Base-by-base conservation (phyloP, 2,329 filamentous ascomycete genomes). In the Trichophaea hybrida region DNA sequence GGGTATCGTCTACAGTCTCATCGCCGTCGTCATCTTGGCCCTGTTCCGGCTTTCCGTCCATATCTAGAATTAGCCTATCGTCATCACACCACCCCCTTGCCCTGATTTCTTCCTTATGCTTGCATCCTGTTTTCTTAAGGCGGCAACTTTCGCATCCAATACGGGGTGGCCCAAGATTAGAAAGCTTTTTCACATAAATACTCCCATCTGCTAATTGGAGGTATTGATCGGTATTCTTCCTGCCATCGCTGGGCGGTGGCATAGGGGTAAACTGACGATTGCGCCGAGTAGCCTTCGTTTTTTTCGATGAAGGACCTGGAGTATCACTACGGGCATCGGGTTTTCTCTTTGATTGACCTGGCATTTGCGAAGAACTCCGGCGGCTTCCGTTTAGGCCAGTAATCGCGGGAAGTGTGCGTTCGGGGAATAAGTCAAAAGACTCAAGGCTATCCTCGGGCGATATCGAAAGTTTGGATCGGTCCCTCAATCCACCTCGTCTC, bases 81-180 rank as follows among this genome's bases (percentile, higher is more conserved):
- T 63, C 51, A 52, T 59, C 31, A 37, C 35, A 44, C 56, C 56
- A 17, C 13, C 50, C 50, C 8, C 50, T 12, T n/a, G 50, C 50
- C 5, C 50, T 31, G 24, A 65, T 65, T 15, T 65, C 63, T n/a
- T 60, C 57, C 48, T 65, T 65, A 40, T 65, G 63, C 17, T 65
- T 65, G 34, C 63, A 65, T 5, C 63, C 63, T 8, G 63, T 65
- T 52, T 65, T 65, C 52, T 65, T 65, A 12, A 61, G 55, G 10
- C 63, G 49, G 40, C 63, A 65, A 13, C 62, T 65, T 32, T 65
- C 61, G 33, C 63, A 65, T 1, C 63, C 63, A 15, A 61, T 61
- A 17, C 63, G 55, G 12, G 63, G 61, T 10, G 63, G 63, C 5
- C 63, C 63, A 10, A 65, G 57, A 35, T 65, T 65, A 31, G 63